Percentiles rank a stretch among this genome's conserved stretches.
These are phyloP conservation scores for Sporothrix pallida DNA, from an alignment of 2,329 filamentous ascomycete species.

Conservation along the genomic window DNA sequence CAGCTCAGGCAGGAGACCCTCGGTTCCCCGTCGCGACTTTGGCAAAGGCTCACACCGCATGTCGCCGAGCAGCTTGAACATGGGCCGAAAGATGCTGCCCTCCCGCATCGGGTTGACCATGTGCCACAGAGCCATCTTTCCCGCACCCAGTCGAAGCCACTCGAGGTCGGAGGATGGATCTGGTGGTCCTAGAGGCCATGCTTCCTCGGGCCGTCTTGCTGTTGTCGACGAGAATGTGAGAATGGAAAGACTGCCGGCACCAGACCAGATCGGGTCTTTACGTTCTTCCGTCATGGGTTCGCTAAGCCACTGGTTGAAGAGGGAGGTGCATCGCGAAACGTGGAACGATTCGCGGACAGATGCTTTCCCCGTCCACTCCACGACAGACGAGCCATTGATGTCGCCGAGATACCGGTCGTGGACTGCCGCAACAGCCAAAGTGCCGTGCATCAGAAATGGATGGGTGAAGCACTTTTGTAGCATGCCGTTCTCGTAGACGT, in stretches of 20 bases:
- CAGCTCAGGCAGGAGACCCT: slow-evolving; percentile 38
- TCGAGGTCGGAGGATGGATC: slow-evolving; percentile 41
- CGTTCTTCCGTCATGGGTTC: slow-evolving; percentile 46
- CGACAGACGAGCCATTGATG: slow-evolving; percentile 32
- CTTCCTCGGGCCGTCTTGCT: slow-evolving; percentile 42
- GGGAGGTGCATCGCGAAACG: slow-evolving; percentile 49
- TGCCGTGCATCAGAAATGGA: slow-evolving; percentile 55
- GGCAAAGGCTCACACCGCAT: slow-evolving; percentile 33
- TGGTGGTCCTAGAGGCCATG: slow-evolving; percentile 45
- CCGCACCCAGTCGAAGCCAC: slow-evolving; percentile 46
- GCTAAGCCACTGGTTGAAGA: slow-evolving; percentile 49
- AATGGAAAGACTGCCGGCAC: slow-evolving; percentile 51
- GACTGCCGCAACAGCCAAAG: slow-evolving; percentile 50
- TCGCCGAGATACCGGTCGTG: slow-evolving; percentile 47
- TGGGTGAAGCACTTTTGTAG: slow-evolving; percentile 48
- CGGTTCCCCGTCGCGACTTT: background rate
- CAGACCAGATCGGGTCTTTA: slow-evolving; percentile 55
- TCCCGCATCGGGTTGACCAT: slow-evolving; percentile 46
- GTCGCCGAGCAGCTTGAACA: slow-evolving; percentile 47
- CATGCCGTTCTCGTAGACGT: slow-evolving; percentile 40
- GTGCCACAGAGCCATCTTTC: slow-evolving; percentile 48
- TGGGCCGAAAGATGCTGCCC: slow-evolving; percentile 46
- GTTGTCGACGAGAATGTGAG: slow-evolving; percentile 51
- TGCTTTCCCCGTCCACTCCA: background rate
- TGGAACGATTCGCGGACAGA: slow-evolving; percentile 52